These are phyloP conservation scores for Pichia rugopelliculosa DNA, from an alignment of 805 yeast genomes.

Conservation along the genomic window DNA sequence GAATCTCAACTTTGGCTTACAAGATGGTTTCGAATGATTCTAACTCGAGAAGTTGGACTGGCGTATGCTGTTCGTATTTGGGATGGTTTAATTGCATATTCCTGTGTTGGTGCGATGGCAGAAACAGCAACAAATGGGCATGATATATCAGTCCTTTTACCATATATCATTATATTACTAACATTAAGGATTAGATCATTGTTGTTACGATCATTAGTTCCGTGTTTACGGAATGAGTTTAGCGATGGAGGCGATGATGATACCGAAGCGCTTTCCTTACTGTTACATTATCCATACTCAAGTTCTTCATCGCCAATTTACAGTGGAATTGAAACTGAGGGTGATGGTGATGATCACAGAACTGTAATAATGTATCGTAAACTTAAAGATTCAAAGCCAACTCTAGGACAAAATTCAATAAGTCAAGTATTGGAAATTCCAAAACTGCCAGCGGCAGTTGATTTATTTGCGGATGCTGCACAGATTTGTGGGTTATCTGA, in stretches of 20 bases:
- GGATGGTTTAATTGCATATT: constrained; percentile 38
- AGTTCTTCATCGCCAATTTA: not conserved
- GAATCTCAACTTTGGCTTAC: constrained; percentile 51
- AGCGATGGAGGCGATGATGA: constrained; percentile 31
- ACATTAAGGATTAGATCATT: constrained; percentile 21
- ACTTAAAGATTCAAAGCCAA: not conserved
- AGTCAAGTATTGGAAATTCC: not conserved
- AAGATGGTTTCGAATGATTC: constrained; percentile 40
- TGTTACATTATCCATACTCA: constrained; percentile 41
- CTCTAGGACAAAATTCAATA: not conserved
- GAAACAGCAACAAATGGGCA: constrained; percentile 4
- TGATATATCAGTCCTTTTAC: constrained; percentile 25
- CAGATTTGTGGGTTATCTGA: constrained; percentile 10
- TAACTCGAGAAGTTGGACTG: constrained; percentile 42
- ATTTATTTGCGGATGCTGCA: constrained; percentile 8
- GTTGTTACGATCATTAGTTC: constrained; percentile 5
- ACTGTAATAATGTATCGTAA: constrained; percentile 7
- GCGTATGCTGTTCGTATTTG: constrained; percentile 32
- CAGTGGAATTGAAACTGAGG: constrained; percentile 1
- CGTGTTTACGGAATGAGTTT: not conserved
- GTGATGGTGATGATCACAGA: not conserved
- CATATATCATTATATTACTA: constrained; percentile 35
- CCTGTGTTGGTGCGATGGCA: constrained; percentile 7
- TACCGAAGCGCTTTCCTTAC: constrained; percentile 41
- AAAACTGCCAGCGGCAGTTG: constrained; percentile 8